Evolutionary conservation across 495 filamentous ascomycete species (phyloP), one percentile per base, ranked within the genome.

Genomic region (Aspergillus diversus): DNA sequence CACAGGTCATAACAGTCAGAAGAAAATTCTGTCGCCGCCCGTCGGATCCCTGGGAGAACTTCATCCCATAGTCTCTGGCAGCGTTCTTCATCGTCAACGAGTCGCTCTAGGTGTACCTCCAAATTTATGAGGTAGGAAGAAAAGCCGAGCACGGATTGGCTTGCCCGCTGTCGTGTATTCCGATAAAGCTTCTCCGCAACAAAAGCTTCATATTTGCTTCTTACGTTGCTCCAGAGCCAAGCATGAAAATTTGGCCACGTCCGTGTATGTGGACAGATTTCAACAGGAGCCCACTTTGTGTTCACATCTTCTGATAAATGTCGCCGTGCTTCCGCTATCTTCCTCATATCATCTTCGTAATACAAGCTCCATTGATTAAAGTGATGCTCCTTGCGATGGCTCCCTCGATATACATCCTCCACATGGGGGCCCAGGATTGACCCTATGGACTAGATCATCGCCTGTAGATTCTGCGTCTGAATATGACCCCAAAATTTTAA

Each of bases 201-300:
- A 15, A 12, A 50, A 39, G 42, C 33, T 27, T n/a, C n/a, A 12
- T 37, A 31, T 1, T 42, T 43, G 33, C 46, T 59, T 5, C 12
- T 15, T 16, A 64, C 49, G 51, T 55, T 47, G 3, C 16, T 27
- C 5, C 17, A 21, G 48, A 59, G 7, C 31, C 34, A 64, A 21
- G 33, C 11, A 33, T 55, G 52, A 33, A 59, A 64, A 7, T 54
- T 49, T n/a, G 35, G n/a, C 62, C 55, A 64, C 1, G 62, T 49
- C 34, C 8, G 34, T 5, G 15, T 27, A 6, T 33, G 33, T 11
- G 17, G 17, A 17, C 16, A 42, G 7, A 33, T n/a, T 12, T 31
- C 33, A n/a, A 31, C 13, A 17, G 49, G 32, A 5, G 46, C 43
- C 59, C 63, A 59, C 16, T 51, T 66, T 5, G 16, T 15, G 5